Conservation (phyloP, 805 yeast genomes). For the Candida alai region DNA sequence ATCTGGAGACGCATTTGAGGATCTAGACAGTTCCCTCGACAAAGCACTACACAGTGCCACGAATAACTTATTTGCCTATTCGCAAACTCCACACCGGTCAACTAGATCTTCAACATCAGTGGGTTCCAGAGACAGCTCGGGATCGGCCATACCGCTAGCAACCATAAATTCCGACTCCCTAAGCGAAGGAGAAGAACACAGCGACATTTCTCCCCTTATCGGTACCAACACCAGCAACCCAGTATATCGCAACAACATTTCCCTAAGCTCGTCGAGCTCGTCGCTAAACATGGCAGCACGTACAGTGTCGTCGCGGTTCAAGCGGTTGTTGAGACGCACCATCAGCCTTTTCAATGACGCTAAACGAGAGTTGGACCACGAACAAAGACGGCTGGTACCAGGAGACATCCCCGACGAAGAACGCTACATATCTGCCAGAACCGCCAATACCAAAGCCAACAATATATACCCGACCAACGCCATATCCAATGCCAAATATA, state of each 20-base stretch:
- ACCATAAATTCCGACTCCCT: slow-evolving; percentile 12
- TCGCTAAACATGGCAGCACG: slow-evolving; percentile 14
- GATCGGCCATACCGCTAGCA: slow-evolving; percentile 27
- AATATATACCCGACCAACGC: slow-evolving; percentile 60
- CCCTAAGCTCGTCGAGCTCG: slow-evolving; percentile 19
- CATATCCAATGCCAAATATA: slow-evolving; percentile 91
- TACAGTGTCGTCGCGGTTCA: slow-evolving; percentile 10
- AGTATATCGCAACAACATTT: slow-evolving; percentile 13
- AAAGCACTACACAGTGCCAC: slow-evolving; percentile 56
- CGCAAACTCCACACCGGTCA: slow-evolving; percentile 9
- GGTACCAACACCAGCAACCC: no score
- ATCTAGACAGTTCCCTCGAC: slow-evolving; percentile 62
- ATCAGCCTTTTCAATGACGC: slow-evolving; percentile 22
- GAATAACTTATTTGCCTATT: slow-evolving; percentile 34
- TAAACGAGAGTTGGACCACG: slow-evolving; percentile 22
- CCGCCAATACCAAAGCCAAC: slow-evolving; percentile 22
- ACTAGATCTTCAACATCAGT: no score
- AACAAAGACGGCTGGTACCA: slow-evolving; percentile 20
- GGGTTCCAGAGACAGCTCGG: slow-evolving; percentile 5
- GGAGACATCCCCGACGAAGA: slow-evolving; percentile 21
- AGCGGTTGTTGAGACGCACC: slow-evolving; percentile 9
- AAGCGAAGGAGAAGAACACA: slow-evolving; percentile 19
- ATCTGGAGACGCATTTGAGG: slow-evolving; percentile 52
- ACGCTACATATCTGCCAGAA: slow-evolving; percentile 39
- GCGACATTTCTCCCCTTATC: slow-evolving; percentile 31